These are phyloP conservation scores for Cryptococcus deneoformans DNA, from an alignment of 1,284 basidiomycete species.

Conservation along the genomic window DNA sequence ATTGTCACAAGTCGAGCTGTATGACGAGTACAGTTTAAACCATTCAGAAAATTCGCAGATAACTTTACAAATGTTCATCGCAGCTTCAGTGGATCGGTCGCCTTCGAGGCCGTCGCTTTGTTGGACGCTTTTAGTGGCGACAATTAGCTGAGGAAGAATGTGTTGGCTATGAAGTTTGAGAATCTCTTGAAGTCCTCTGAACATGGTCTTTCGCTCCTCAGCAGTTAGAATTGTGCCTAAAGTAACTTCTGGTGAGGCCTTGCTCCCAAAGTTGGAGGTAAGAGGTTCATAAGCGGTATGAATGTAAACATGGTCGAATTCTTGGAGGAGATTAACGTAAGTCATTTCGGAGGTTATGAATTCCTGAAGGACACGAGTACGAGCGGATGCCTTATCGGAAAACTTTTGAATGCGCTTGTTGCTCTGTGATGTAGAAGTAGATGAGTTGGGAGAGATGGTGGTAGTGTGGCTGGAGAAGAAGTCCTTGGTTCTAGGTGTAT, in stretches of 20 bases:
- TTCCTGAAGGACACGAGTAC: background rate
- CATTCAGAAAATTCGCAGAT: background rate
- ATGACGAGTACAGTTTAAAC: constrained; percentile 2
- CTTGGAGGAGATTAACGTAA: constrained; percentile 1
- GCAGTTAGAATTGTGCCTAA: background rate
- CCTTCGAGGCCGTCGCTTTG: background rate
- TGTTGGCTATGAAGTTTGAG: background rate
- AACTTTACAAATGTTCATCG: background rate
- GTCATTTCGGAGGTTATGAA: background rate
- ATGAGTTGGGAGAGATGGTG: background rate
- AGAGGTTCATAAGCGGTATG: background rate
- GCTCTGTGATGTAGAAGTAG: background rate
- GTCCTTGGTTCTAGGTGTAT: background rate
- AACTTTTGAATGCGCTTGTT: background rate
- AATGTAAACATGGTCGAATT: constrained; percentile 1
- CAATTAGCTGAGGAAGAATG: background rate
- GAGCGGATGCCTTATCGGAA: background rate
- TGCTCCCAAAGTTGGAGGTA: background rate
- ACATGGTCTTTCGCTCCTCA: constrained; percentile 2
- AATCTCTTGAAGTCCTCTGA: background rate
- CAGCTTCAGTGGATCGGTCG: background rate
- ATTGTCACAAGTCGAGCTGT: background rate
- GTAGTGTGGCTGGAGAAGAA: too few species aligned
- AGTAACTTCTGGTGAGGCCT: background rate
- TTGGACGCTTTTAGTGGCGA: background rate